Conservation (phyloP, 2,329 filamentous ascomycete genomes). For the Aspergillus sp. region DNA sequence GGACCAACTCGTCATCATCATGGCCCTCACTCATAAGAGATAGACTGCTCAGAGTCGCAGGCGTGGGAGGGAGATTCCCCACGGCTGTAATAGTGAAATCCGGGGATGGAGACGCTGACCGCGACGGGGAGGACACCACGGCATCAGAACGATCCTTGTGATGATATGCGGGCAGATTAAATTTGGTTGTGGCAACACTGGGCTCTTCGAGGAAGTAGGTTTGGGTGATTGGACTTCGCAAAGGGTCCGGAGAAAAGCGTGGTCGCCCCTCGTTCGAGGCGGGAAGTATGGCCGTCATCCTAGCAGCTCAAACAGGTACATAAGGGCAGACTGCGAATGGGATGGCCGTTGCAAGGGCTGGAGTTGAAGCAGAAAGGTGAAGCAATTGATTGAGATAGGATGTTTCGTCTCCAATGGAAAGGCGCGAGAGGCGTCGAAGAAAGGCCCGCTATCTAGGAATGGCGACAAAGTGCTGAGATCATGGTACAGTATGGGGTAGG, state of each 20-base stretch:
- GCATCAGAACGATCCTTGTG: conserved; percentile 28
- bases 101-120: conserved; percentile 43
- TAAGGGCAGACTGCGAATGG: neutral
- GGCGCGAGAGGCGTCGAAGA: neutral
- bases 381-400: neutral
- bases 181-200: conserved; percentile 25
- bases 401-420: neutral
- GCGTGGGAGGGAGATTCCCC: conserved; percentile 36
- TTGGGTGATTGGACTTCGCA: conserved; percentile 34
- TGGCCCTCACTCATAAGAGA: conserved; percentile 34
- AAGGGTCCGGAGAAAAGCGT: conserved; percentile 34
- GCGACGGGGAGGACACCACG: conserved; percentile 36
- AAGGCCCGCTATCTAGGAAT: neutral
- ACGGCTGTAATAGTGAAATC: conserved; percentile 34
- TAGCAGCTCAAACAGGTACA: conserved; percentile 11
- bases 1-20: conserved; percentile 42
- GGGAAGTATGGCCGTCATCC: conserved; percentile 41
- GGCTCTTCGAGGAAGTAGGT: conserved; percentile 35
- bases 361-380: neutral
- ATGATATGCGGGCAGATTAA: conserved; percentile 31
- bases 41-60: conserved; percentile 41
- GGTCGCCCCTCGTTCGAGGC: conserved; percentile 34
- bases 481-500: neutral
- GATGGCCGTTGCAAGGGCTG: neutral
- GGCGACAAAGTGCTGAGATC: conserved; percentile 3